Evolutionary conservation across 345 rosid genomes (phyloP), one percentile per base, ranked within the genome.

Genomic region (Syzygium jambos): DNA sequence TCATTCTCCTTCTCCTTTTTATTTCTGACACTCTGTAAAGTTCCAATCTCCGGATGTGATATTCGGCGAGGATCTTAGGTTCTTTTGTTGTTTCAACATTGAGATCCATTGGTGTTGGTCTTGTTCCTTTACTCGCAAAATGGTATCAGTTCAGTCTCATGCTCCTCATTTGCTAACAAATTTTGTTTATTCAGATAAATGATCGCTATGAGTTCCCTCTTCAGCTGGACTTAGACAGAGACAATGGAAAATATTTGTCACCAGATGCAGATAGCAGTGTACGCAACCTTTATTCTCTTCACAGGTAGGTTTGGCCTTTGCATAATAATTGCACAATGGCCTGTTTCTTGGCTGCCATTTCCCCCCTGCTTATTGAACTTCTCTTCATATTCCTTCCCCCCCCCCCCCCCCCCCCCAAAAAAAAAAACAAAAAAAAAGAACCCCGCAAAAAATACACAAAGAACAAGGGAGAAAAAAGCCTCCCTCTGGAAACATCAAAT

Each of bases 181-280:
- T 87, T 59, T 86, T 15, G 17, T 38, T 52, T 84, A n/a, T 43
- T 54, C 89, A 96, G 98, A 96, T 97, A 87, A 97, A 97, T 92
- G 99, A 97, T 89, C 97, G 99, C 73, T 97, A 97, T 89, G 99
- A 97, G 87, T 97, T 97, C 90, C 99, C 99, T 90, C 95, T 96
- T 87, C 93, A 96, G 93, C 96, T 97, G 91, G 99, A 97, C 89
- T 96, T 97, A 63, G 99, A 97, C 89, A 95, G 97, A 92, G 99
- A 95, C 53, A 85, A 94, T 87, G 95, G 98, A 51, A 96, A 92
- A 89, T 97, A 97, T 91, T 89, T 97, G 85, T 96, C 99, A 86
- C 99, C 99, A 84, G 98, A 94, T 5, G 97, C 99, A 51, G 98
- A 97, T 90, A 93, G 94, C 93, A 94, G 95, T 85, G 97, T 97